A percentile compares a stretch with the other conserved stretches of the same genome.
phyloP scores from a whole-genome alignment of 345 rosid genomes.

The Passiflora organensis region DNA sequence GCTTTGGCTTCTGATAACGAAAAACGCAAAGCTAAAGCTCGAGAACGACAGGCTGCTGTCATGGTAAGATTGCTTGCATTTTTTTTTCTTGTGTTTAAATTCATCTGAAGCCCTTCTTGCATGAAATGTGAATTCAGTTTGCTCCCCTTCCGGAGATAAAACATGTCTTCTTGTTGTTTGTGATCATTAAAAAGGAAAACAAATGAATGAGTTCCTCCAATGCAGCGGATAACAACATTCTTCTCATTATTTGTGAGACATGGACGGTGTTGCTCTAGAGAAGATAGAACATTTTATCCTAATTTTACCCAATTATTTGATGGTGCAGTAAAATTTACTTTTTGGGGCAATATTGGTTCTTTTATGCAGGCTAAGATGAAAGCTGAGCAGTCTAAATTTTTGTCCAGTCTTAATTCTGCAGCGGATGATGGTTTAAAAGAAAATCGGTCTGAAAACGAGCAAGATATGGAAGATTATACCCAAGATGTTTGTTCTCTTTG shows the following conservation, averaged over 20 bases:
- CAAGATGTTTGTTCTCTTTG: slow-evolving; percentile 87
- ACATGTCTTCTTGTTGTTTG: too few relatives aligned
- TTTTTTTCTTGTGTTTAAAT: background rate
- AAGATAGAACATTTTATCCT: too few relatives aligned
- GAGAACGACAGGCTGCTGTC: slow-evolving; percentile 80
- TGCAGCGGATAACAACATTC: too few relatives aligned
- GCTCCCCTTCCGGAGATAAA: background rate
- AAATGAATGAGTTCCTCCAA: too few relatives aligned
- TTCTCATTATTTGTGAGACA: too few relatives aligned
- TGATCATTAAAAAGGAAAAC: too few relatives aligned
- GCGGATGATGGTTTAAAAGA: slow-evolving; percentile 45
- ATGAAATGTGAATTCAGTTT: background rate
- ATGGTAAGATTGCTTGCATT: slow-evolving; percentile 61
- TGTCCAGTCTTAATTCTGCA: slow-evolving; percentile 53
- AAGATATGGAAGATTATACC: slow-evolving; percentile 33
- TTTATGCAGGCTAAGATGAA: slow-evolving; percentile 86
- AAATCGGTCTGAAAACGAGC: slow-evolving; percentile 31
- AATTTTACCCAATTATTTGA: too few relatives aligned
- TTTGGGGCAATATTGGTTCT: slow-evolving; percentile 9
- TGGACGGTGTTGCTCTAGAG: too few relatives aligned
- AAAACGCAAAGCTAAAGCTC: slow-evolving; percentile 80
- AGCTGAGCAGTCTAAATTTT: slow-evolving; percentile 90
- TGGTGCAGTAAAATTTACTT: too few relatives aligned
- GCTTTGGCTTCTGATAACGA: slow-evolving; percentile 50
- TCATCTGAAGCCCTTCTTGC: background rate